phyloP scores from a whole-genome alignment of 805 yeast genomes.

The Candida stauntonica region DNA sequence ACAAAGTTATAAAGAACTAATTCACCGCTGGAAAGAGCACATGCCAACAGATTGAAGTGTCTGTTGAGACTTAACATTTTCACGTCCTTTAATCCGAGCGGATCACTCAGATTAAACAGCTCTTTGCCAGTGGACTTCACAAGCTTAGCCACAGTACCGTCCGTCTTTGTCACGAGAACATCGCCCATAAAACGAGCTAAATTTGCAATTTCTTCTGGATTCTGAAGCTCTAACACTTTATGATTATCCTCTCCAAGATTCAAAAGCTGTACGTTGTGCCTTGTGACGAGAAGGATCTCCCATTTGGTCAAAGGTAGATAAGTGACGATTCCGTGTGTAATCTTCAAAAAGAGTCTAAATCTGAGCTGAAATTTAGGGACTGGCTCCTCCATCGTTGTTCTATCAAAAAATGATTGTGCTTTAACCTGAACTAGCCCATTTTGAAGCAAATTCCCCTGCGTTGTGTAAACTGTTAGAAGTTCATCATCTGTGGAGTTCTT shows the following conservation, averaged over 20 bases:
- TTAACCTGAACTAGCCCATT: constrained; percentile 23
- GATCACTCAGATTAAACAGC: background rate
- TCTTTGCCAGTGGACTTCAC: background rate
- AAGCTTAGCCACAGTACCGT: too few species aligned
- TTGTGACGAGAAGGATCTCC: constrained; percentile 18
- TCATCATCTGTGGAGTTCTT: constrained; percentile 21
- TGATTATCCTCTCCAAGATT: constrained; percentile 15
- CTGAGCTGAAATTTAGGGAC: constrained; percentile 21
- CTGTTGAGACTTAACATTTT: constrained; percentile 10
- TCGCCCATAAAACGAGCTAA: too few species aligned
- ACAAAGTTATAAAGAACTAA: constrained; percentile 10
- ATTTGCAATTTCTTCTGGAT: too few species aligned
- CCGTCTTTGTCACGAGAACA: too few species aligned
- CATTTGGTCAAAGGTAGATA: constrained; percentile 17
- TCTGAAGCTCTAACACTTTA: constrained; percentile 9
- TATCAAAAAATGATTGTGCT: constrained; percentile 16
- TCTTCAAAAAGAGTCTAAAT: constrained; percentile 26
- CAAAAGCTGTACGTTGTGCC: constrained; percentile 17
- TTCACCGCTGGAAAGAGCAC: too few species aligned
- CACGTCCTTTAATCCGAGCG: constrained; percentile 4
- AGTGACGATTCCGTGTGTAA: constrained; percentile 23
- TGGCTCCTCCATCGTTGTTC: constrained; percentile 21
- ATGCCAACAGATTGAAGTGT: constrained; percentile 6
- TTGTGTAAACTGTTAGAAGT: constrained; percentile 19
- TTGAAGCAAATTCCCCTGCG: constrained; percentile 20